Conservation (phyloP, 176 grass and related monocot genomes). For the Phoenix roebelenii region DNA sequence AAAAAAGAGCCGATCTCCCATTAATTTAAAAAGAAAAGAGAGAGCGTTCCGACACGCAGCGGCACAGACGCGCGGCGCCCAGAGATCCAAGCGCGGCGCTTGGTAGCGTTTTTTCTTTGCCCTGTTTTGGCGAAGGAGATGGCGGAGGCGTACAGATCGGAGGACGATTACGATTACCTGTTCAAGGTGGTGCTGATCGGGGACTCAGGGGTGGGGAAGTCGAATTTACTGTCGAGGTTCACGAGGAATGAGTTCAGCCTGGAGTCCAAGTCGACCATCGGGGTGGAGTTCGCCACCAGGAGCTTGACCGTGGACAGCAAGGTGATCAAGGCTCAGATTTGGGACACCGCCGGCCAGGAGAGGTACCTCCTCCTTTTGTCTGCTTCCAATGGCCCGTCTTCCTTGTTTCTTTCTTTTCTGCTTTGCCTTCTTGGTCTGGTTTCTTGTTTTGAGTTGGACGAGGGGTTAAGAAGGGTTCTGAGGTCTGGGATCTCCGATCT, state of each 20-base stretch:
- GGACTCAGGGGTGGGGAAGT: slow-evolving; percentile 20
- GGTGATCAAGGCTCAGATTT: slow-evolving; percentile 19
- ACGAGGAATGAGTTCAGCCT: slow-evolving; percentile 22
- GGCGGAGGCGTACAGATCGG: slow-evolving; percentile 9
- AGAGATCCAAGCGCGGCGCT: no score
- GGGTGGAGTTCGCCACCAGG: slow-evolving; percentile 24
- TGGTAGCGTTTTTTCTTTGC: no score
- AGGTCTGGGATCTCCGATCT: no score
- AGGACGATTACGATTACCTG: slow-evolving; percentile 23
- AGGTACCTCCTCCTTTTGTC: not conserved
- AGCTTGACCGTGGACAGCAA: slow-evolving; percentile 11
- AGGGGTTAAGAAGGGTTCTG: no score
- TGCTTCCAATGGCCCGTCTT: no score
- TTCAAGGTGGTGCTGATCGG: slow-evolving; percentile 26
- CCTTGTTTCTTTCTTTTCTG: no score
- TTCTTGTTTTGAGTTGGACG: no score
- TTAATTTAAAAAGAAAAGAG: no score
- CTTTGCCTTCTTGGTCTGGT: no score
- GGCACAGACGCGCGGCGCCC: no score
- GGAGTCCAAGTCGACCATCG: slow-evolving; percentile 24
- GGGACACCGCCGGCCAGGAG: slow-evolving; percentile 20
- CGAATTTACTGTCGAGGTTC: slow-evolving; percentile 18
- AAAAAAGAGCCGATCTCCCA: no score
- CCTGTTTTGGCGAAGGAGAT: not conserved
- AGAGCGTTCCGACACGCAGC: no score